Percentiles rank a stretch among this genome's conserved stretches.
phyloP scores from a whole-genome alignment of 495 filamentous ascomycete genomes.

The Aspergillus cavernicola region DNA sequence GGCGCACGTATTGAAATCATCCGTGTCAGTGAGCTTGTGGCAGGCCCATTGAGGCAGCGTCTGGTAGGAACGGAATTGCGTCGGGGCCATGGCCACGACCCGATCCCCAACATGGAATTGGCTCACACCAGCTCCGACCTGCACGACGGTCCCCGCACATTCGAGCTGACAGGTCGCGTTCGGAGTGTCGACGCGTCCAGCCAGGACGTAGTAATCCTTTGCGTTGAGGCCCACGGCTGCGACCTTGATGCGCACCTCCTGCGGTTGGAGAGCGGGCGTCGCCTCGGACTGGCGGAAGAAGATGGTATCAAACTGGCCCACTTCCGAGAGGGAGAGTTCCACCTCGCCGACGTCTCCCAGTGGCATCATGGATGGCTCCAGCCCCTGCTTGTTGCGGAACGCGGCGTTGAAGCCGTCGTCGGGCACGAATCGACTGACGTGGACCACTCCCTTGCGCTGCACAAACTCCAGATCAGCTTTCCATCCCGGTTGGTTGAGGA shows the following conservation, averaged over 20 bases:
- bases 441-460: not conserved
- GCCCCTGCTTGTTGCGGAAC: conserved; percentile 3
- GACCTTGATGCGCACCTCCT: not conserved
- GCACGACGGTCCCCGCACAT: not conserved
- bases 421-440: not conserved
- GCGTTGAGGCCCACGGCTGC: not conserved
- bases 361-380: not conserved
- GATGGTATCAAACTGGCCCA: not conserved
- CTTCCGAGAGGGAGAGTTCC: not conserved
- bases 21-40: not conserved
- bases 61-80: not conserved
- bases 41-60: not conserved
- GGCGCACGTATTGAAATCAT: not conserved
- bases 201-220: conserved; percentile 6
- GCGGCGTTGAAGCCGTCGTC: not conserved
- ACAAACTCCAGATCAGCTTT: not conserved
- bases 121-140: not conserved
- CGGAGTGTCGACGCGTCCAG: not conserved
- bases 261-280: not conserved
- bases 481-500: not conserved
- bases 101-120: conserved; percentile 1
- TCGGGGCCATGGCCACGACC: conserved; percentile 5
- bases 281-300: not conserved
- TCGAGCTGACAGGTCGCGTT: not conserved
- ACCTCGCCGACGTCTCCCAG: not conserved